These are phyloP conservation scores for Rhododendron mucronatum DNA, from an alignment of 148 eudicot species.

Conservation along the genomic window DNA sequence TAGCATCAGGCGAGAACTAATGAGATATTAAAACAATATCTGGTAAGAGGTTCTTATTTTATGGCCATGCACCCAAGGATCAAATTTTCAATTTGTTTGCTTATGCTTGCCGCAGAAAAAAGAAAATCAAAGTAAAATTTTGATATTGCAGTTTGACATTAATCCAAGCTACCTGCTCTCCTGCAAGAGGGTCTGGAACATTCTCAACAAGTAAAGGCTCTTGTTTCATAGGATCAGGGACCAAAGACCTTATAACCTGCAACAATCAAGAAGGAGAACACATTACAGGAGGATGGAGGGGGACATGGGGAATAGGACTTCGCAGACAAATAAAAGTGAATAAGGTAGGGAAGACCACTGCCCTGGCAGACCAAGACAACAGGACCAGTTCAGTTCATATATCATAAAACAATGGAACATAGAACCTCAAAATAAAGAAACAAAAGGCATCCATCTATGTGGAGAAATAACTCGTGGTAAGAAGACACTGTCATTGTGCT, in stretches of 20 bases:
- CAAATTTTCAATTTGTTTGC: neutral
- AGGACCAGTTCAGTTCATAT: neutral
- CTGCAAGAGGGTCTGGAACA: conserved; percentile 84
- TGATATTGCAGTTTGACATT: neutral
- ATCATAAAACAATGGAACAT: neutral
- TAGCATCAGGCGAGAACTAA: neutral
- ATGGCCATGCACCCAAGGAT: neutral
- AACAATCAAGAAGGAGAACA: conserved; percentile 16
- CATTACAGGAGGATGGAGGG: conserved; percentile 1
- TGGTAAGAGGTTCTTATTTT: neutral
- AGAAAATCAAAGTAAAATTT: neutral
- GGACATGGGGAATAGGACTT: neutral
- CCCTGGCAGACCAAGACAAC: neutral
- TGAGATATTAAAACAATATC: neutral
- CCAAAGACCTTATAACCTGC: conserved; percentile 60
- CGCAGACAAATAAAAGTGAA: neutral
- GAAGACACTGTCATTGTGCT: neutral
- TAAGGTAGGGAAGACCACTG: conserved; percentile 1
- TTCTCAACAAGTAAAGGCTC: conserved; percentile 82
- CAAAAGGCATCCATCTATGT: neutral
- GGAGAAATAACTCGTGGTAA: conserved; percentile 5
- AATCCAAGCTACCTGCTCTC: conserved; percentile 71
- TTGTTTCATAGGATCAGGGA: conserved; percentile 75
- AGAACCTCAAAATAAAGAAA: neutral
- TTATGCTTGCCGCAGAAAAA: neutral